phyloP scores from a whole-genome alignment of 2,329 filamentous ascomycete genomes.

The Neofusicoccum umdonicola region DNA sequence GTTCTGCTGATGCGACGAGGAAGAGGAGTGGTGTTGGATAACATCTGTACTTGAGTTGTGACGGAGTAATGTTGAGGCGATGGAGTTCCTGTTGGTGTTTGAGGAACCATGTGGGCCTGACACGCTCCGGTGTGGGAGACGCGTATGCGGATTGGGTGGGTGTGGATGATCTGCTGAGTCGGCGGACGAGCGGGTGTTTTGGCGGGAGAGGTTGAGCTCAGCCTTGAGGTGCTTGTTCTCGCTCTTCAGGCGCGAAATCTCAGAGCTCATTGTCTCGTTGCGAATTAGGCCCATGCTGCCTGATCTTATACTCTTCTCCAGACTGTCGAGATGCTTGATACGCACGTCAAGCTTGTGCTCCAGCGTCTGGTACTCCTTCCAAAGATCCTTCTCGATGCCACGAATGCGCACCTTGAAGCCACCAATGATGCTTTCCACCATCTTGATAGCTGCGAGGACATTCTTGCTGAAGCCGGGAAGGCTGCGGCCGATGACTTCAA shows the following conservation, averaged over 20 bases:
- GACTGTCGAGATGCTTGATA: constrained; percentile 79
- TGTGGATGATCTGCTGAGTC: constrained; percentile 21
- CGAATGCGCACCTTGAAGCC: constrained; percentile 79
- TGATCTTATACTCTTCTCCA: constrained; percentile 69
- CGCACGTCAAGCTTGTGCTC: constrained; percentile 78
- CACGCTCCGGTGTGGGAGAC: constrained; percentile 21
- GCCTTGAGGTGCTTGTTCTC: constrained; percentile 61
- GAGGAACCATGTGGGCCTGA: constrained; percentile 14
- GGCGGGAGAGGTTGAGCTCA: constrained; percentile 64
- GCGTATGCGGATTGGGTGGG: constrained; percentile 24
- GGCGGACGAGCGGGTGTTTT: constrained; percentile 33
- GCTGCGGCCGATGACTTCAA: constrained; percentile 83
- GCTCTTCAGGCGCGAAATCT: constrained; percentile 57
- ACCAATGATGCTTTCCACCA: constrained; percentile 75
- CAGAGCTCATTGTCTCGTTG: constrained; percentile 37
- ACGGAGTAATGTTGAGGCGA: constrained; percentile 54
- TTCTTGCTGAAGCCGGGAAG: constrained; percentile 89
- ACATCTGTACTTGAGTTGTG: constrained; percentile 29
- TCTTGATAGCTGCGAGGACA: constrained; percentile 80
- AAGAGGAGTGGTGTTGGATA: constrained; percentile 43
- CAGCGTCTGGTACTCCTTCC: constrained; percentile 83
- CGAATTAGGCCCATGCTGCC: constrained; percentile 27
- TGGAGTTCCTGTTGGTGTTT: constrained; percentile 39
- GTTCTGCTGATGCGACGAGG: constrained; percentile 35
- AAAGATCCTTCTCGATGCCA: constrained; percentile 82